These are phyloP conservation scores for Lachancea lanzarotensis DNA, from an alignment of 805 yeast species.

Conservation along the genomic window DNA sequence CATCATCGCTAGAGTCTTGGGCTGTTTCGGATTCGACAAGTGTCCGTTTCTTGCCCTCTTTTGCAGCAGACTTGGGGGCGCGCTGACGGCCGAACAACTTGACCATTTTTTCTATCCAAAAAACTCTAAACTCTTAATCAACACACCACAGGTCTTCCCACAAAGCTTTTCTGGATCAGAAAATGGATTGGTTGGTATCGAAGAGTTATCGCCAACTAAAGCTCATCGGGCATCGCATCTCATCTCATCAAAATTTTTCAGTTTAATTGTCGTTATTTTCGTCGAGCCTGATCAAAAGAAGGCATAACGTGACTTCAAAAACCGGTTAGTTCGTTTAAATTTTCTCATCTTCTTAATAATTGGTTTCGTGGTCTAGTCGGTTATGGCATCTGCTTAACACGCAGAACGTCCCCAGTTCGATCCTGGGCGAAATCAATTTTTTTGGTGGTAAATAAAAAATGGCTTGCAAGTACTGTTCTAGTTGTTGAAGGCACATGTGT, in stretches of 20 bases:
- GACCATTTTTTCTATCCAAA: background rate
- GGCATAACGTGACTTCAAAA: too few relatives aligned
- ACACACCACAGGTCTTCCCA: background rate
- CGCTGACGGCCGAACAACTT: background rate
- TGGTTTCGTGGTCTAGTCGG: conserved; percentile 99
- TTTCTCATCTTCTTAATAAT: conserved; percentile 10
- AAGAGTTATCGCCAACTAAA: background rate
- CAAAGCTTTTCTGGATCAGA: background rate
- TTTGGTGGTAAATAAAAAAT: too few relatives aligned
- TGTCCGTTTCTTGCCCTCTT: conserved; percentile 17
- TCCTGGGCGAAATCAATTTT: conserved; percentile 97
- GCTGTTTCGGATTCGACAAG: conserved; percentile 17
- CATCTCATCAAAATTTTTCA: conserved; percentile 14
- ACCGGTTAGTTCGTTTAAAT: background rate
- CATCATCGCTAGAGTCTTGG: conserved; percentile 14
- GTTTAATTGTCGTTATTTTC: conserved; percentile 1
- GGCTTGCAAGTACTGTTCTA: too few relatives aligned
- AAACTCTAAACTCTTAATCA: background rate
- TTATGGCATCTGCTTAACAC: conserved; percentile 99
- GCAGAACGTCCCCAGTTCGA: conserved; percentile 99
- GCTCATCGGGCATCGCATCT: conserved; percentile 10
- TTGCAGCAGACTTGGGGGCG: background rate
- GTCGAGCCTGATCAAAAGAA: background rate
- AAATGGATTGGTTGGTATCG: background rate
- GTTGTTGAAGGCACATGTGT: conserved; percentile 37